Conservation (phyloP, 176 grass and related monocot species). For the Cenchrus purpureus region DNA sequence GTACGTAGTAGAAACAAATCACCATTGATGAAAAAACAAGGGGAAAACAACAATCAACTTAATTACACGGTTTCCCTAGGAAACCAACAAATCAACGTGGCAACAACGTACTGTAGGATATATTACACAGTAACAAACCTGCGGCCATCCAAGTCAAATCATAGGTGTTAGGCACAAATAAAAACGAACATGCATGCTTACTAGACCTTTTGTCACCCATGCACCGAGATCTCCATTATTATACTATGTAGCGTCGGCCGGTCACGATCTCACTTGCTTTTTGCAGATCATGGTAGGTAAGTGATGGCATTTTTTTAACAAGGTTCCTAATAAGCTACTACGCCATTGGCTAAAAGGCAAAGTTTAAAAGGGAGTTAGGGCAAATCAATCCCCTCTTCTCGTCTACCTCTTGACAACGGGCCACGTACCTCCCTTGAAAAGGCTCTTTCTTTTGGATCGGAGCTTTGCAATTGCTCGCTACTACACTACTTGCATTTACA, state of each 20-base stretch:
- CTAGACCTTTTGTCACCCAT: not conserved
- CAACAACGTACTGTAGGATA: not conserved
- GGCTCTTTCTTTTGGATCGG: not conserved
- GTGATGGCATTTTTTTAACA: conserved; percentile 24
- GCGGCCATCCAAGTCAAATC: conserved; percentile 13
- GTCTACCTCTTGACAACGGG: conserved; percentile 9
- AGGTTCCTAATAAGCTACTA: conserved; percentile 28
- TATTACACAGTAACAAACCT: not conserved
- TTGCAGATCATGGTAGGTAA: conserved; percentile 20
- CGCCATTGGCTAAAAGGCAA: not conserved
- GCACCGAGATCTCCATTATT: not conserved
- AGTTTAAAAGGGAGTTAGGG: not conserved
- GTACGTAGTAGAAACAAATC: too few species aligned
- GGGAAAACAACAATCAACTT: not conserved
- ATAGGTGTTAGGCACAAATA: conserved; percentile 1
- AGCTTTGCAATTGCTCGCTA: conserved; percentile 1
- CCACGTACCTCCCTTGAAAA: not conserved
- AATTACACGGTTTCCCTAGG: not conserved
- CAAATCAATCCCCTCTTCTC: not conserved
- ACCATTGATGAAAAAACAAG: not conserved
- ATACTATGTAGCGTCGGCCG: not conserved
- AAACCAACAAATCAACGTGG: not conserved
- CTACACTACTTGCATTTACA: not conserved
- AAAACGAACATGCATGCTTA: not conserved
- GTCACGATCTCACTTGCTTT: not conserved